Percentiles rank a stretch among this genome's conserved stretches.
Conservation (phyloP, 1,284 basidiomycete genomes). For the Ganoderma lucidum region DNA sequence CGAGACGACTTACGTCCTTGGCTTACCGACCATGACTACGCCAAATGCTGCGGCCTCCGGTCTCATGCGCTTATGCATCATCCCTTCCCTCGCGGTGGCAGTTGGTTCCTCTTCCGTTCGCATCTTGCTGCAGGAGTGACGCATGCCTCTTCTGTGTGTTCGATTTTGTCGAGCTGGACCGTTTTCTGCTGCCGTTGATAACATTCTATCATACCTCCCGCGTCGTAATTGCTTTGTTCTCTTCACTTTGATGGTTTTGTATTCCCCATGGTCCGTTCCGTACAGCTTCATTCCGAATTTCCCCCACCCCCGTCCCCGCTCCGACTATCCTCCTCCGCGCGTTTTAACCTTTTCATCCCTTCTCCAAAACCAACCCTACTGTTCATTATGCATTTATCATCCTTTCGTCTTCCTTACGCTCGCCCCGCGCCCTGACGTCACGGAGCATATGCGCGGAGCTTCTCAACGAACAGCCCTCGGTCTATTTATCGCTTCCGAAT, state of each 20-base stretch:
- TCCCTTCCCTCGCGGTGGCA: conserved; percentile 2
- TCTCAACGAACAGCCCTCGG: conserved; percentile 18
- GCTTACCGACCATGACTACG: conserved; percentile 4
- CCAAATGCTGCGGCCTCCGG: conserved; percentile 16
- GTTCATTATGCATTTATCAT: neutral
- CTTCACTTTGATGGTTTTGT: conserved; percentile 25
- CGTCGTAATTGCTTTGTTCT: conserved; percentile 24
- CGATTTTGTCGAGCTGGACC: conserved; percentile 21
- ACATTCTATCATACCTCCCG: conserved; percentile 21
- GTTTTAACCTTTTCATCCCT: neutral
- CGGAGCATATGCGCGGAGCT: conserved; percentile 7
- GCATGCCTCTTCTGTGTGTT: conserved; percentile 1
- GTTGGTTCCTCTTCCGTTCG: conserved; percentile 9
- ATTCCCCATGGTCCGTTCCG: conserved; percentile 10
- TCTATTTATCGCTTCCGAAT: conserved; percentile 19
- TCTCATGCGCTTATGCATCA: conserved; percentile 22
- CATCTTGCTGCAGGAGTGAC: neutral
- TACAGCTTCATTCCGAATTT: conserved; percentile 6
- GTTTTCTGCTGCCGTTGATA: conserved; percentile 9
- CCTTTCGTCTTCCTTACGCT: neutral
- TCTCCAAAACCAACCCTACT: neutral
- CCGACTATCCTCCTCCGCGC: conserved; percentile 3
- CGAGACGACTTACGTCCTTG: neutral
- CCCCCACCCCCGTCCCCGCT: conserved; percentile 3
- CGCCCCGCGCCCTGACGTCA: neutral